Evolutionary conservation across 345 rosid genomes (phyloP).

Genomic region (Moricandia moricandioides): DNA sequence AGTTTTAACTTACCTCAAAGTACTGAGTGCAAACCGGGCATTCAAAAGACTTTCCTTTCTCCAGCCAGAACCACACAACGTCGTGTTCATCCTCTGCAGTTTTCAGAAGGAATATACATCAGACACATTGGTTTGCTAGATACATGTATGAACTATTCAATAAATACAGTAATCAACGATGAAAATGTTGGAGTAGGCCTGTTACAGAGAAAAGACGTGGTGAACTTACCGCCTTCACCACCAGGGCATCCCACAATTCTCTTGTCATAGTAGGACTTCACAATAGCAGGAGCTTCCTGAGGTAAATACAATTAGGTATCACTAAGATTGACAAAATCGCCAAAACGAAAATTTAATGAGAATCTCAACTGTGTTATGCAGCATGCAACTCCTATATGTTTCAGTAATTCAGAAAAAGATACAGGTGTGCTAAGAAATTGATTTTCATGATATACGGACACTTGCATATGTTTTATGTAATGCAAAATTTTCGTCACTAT

Average conservation of each 20-base stretch:
- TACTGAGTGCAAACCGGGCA: slow-evolving; percentile 85
- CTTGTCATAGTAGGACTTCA: slow-evolving; percentile 53
- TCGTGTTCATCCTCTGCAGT: slow-evolving; percentile 89
- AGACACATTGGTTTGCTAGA: not conserved
- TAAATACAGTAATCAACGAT: not conserved
- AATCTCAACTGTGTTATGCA: not conserved
- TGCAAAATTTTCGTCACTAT: not conserved
- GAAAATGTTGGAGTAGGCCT: no score
- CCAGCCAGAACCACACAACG: slow-evolving; percentile 96
- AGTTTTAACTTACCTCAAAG: slow-evolving; percentile 58
- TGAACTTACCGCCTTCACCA: slow-evolving; percentile 53
- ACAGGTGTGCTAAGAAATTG: not conserved
- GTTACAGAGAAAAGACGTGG: not conserved
- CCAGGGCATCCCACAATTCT: slow-evolving; percentile 69
- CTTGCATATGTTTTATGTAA: not conserved
- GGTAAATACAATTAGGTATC: not conserved
- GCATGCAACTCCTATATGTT: not conserved
- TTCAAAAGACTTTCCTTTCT: slow-evolving; percentile 76
- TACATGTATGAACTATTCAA: not conserved
- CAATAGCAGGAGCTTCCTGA: slow-evolving; percentile 54
- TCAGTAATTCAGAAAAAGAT: not conserved
- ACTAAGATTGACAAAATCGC: not conserved
- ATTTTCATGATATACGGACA: not conserved
- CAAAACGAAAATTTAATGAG: not conserved
- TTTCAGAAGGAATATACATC: not conserved